phyloP scores from a whole-genome alignment of 2,329 filamentous ascomycete species.

The Colletotrichum falcatum region DNA sequence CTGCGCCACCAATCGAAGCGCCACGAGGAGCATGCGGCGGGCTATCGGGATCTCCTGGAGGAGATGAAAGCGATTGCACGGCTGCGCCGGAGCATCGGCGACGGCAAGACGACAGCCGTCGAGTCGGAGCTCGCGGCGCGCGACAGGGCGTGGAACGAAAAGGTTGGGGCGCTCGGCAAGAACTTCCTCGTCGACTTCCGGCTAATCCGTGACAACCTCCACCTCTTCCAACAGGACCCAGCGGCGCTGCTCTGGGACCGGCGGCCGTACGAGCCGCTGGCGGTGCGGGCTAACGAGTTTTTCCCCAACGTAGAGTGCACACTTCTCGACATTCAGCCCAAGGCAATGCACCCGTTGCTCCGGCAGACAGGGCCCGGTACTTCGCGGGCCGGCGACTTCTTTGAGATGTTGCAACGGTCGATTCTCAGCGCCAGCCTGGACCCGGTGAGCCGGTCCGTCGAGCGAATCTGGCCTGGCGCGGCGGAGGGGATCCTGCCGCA shows the following conservation, averaged over 20 bases:
- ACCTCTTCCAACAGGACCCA: conserved; percentile 60
- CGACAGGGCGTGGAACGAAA: conserved; percentile 51
- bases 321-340: conserved; percentile 77
- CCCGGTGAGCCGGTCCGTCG: conserved; percentile 59
- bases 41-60: conserved; percentile 50
- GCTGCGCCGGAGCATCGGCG: conserved; percentile 41
- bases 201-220: conserved; percentile 64
- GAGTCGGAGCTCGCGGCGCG: conserved; percentile 46
- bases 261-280: conserved; percentile 77
- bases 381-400: conserved; percentile 60
- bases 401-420: conserved; percentile 63
- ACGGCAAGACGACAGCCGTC: conserved; percentile 22
- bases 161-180: conserved; percentile 50
- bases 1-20: conserved; percentile 48
- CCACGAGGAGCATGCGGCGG: conserved; percentile 41
- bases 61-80: conserved; percentile 47
- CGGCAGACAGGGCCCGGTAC: conserved; percentile 57
- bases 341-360: conserved; percentile 61
- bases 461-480: conserved; percentile 70
- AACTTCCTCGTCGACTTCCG: conserved; percentile 52
- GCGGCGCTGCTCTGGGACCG: conserved; percentile 75
- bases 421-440: conserved; percentile 52
- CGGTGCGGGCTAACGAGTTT: conserved; percentile 69
- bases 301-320: conserved; percentile 69
- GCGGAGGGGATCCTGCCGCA: conserved; percentile 62